phyloP scores from a whole-genome alignment of 331 rosid species.

The Quercus lobata region DNA sequence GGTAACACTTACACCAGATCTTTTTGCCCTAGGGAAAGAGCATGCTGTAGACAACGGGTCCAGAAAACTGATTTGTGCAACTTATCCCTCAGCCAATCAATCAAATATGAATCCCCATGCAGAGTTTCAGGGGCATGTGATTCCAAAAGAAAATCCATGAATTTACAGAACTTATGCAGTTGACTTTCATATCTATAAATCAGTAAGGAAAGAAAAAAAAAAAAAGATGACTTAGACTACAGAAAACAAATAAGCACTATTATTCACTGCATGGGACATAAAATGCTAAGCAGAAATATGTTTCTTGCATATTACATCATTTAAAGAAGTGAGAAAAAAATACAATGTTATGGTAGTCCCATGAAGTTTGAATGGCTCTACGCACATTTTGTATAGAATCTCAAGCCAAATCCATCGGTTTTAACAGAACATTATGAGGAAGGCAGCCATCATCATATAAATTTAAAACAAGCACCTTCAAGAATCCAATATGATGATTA shows the following conservation, averaged over 20 bases:
- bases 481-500: too few relatives aligned
- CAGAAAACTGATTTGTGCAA: slow-evolving; percentile 61
- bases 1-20: slow-evolving; percentile 57
- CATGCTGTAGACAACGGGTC: slow-evolving; percentile 53
- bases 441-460: too few relatives aligned
- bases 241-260: neutral
- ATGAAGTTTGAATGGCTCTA: neutral
- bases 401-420: neutral
- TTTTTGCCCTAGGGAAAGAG: slow-evolving; percentile 58
- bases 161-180: slow-evolving; percentile 57
- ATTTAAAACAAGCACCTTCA: too few relatives aligned
- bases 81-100: slow-evolving; percentile 50
- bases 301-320: neutral
- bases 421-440: too few relatives aligned
- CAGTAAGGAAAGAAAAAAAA: neutral
- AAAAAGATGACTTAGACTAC: neutral
- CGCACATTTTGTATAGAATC: neutral
- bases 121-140: slow-evolving; percentile 63
- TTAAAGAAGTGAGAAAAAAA: neutral
- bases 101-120: slow-evolving; percentile 39
- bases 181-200: slow-evolving; percentile 58
- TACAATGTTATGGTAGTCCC: neutral
- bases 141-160: slow-evolving; percentile 71
- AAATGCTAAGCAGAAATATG: neutral
- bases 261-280: neutral